phyloP scores from a whole-genome alignment of 441 rosid species.

The Metrosideros polymorpha region DNA sequence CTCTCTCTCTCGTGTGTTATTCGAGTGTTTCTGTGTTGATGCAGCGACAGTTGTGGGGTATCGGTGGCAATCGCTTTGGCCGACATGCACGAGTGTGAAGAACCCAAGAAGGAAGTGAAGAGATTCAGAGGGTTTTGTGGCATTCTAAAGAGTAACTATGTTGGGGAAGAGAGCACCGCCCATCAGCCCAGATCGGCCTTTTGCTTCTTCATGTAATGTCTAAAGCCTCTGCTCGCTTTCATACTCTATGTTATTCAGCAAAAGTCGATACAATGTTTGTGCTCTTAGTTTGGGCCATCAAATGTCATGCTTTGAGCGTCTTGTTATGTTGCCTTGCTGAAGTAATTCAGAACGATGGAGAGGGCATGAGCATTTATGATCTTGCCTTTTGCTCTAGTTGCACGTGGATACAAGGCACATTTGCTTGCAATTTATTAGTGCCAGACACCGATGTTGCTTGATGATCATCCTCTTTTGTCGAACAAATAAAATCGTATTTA shows the following conservation, averaged over 20 bases:
- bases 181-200: slow-evolving; percentile 76
- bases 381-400: not conserved
- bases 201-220: slow-evolving; percentile 49
- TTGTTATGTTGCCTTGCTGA: not conserved
- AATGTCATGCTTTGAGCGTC: not conserved
- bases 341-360: not conserved
- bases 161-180: slow-evolving; percentile 2
- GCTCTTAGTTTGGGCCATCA: not conserved
- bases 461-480: not conserved
- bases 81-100: slow-evolving; percentile 66
- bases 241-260: not conserved
- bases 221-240: not conserved
- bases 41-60: slow-evolving; percentile 43
- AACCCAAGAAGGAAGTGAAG: slow-evolving; percentile 32
- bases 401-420: not conserved
- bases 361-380: not conserved
- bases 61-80: slow-evolving; percentile 45
- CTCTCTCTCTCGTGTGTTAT: not conserved
- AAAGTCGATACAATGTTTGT: not conserved
- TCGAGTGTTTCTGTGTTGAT: not conserved
- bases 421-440: not conserved
- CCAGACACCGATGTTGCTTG: not conserved
- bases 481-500: not conserved
- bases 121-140: slow-evolving; percentile 39
- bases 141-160: slow-evolving; percentile 1